A percentile compares a stretch with the other conserved stretches of the same genome.
These are phyloP conservation scores for Nelumbo lutea DNA, from an alignment of 164 flowering plant species.

Conservation along the genomic window DNA sequence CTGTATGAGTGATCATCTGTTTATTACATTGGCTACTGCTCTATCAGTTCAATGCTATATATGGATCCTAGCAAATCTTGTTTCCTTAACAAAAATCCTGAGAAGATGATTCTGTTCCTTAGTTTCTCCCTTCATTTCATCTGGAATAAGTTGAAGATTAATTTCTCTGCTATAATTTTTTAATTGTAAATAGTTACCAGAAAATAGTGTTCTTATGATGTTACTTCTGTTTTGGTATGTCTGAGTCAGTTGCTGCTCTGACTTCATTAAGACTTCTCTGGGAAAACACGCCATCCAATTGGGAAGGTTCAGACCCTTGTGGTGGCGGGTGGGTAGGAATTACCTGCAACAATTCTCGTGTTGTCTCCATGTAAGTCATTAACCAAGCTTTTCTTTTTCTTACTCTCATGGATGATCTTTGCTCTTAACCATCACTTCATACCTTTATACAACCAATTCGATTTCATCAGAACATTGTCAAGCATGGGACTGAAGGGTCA, in stretches of 20 bases:
- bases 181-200: background rate
- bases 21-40: no score
- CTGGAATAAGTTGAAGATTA: background rate
- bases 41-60: background rate
- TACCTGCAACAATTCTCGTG: slow-evolving; percentile 30
- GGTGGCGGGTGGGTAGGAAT: slow-evolving; percentile 39
- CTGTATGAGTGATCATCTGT: no score
- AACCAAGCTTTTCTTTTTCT: background rate
- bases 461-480: slow-evolving; percentile 32
- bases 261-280: slow-evolving; percentile 16
- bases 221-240: background rate
- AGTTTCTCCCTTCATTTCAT: background rate
- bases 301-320: slow-evolving; percentile 46
- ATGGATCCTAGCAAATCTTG: background rate
- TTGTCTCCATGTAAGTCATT: slow-evolving; percentile 33
- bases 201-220: background rate
- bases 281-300: slow-evolving; percentile 35
- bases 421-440: background rate
- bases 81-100: no score
- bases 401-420: background rate
- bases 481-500: slow-evolving; percentile 38
- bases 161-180: background rate
- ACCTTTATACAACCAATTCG: background rate
- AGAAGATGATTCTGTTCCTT: no score
- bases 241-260: slow-evolving; percentile 25